phyloP scores from a whole-genome alignment of 1,284 basidiomycete species.

The Cryptococcus amylolentus region DNA sequence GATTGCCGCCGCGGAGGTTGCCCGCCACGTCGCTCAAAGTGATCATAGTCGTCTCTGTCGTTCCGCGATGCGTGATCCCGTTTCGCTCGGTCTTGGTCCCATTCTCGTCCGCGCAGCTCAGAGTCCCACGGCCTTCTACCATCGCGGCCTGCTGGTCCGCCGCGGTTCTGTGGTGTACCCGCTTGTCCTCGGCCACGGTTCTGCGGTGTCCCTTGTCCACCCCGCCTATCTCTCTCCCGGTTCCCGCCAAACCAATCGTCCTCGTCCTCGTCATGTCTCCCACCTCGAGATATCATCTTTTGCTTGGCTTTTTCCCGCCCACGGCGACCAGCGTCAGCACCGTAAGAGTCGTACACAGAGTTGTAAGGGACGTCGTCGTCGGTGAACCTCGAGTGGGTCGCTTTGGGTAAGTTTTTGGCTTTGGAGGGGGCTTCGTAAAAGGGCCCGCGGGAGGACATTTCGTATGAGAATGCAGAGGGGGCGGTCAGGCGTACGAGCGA shows the following conservation, averaged over 20 bases:
- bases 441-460: slow-evolving; percentile 68
- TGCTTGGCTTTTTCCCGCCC: slow-evolving; percentile 11
- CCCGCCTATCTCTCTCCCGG: background rate
- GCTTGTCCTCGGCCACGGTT: background rate
- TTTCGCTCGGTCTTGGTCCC: slow-evolving; percentile 5
- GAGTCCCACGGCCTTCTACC: slow-evolving; percentile 16
- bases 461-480: slow-evolving; percentile 69
- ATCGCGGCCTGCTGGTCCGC: background rate
- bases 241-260: slow-evolving; percentile 13
- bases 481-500: slow-evolving; percentile 57
- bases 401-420: slow-evolving; percentile 4
- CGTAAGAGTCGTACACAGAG: slow-evolving; percentile 22
- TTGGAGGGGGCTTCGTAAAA: slow-evolving; percentile 52
- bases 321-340: slow-evolving; percentile 28
- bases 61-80: background rate
- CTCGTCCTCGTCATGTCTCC: slow-evolving; percentile 3
- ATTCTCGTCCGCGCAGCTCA: slow-evolving; percentile 5
- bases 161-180: background rate
- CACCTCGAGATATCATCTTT: slow-evolving; percentile 2
- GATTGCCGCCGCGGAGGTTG: background rate
- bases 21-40: background rate
- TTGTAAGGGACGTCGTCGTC: slow-evolving; percentile 13
- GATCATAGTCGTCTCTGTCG: slow-evolving; percentile 7
- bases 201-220: background rate
- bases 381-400: slow-evolving; percentile 27